phyloP scores from a whole-genome alignment of 164 flowering plant species.

The Brasenia schreberi region DNA sequence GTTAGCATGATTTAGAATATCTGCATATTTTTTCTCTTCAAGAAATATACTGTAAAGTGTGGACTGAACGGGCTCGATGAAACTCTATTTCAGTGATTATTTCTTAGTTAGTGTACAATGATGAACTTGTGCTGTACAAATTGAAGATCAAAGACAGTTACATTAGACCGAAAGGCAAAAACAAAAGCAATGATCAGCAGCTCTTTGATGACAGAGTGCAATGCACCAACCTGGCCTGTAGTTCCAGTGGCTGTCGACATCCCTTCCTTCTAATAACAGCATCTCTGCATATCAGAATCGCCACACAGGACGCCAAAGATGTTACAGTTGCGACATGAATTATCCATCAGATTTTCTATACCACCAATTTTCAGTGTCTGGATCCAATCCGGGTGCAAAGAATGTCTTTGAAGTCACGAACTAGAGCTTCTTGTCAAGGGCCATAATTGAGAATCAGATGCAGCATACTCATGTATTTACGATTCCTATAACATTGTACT shows the following conservation, averaged over 20 bases:
- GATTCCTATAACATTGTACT: conserved; percentile 13
- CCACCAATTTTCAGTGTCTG: too few relatives aligned
- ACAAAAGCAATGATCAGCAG: background rate
- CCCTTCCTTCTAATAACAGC: too few relatives aligned
- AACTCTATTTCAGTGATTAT: background rate
- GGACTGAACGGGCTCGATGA: background rate
- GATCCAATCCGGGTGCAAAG: too few relatives aligned
- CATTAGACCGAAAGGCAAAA: background rate
- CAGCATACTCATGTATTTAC: background rate
- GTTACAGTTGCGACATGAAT: too few relatives aligned
- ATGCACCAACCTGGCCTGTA: background rate
- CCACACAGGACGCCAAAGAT: background rate
- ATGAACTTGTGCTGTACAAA: background rate
- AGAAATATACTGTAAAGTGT: too few relatives aligned
- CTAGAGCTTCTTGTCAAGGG: background rate
- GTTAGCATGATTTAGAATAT: too few relatives aligned
- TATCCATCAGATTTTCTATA: too few relatives aligned
- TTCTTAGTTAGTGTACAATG: background rate
- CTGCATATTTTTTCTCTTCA: too few relatives aligned
- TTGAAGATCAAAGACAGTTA: background rate
- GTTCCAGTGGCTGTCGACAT: background rate
- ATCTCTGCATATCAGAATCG: background rate
- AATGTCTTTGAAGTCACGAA: background rate
- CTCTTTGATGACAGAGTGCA: background rate
- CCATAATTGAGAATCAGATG: background rate